Evolutionary conservation across 345 rosid species (phyloP).

Genomic region (Eucalyptus microcorys): DNA sequence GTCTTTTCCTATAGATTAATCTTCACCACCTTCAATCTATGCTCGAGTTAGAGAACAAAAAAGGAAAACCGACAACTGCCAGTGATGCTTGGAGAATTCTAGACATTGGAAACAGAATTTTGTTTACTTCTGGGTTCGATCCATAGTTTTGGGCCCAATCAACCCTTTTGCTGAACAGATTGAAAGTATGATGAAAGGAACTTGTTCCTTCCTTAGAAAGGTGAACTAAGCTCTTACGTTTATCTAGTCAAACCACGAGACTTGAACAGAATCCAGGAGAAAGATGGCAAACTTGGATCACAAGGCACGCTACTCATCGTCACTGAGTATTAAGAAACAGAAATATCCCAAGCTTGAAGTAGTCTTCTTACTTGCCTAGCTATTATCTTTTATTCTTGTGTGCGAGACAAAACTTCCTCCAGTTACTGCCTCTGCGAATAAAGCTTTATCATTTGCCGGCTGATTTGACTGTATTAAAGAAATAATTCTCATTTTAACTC

Average conservation of each 20-base stretch:
- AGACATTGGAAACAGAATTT: not conserved
- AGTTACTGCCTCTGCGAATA: not conserved
- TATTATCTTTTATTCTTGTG: not conserved
- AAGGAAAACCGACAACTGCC: not conserved
- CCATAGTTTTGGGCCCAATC: not conserved
- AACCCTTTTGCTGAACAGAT: not conserved
- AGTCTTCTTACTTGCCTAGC: not conserved
- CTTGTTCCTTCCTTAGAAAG: not conserved
- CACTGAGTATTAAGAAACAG: not conserved
- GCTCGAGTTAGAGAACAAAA: not conserved
- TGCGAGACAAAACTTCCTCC: not conserved
- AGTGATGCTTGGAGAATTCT: not conserved
- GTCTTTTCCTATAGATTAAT: not conserved
- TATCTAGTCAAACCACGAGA: not conserved
- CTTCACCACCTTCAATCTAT: not conserved
- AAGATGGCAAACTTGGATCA: not conserved
- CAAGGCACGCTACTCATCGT: not conserved
- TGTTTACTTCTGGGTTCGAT: not conserved
- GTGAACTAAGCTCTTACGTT: not conserved
- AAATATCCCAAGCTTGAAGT: not conserved
- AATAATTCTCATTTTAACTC: not conserved
- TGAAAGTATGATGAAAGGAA: not conserved
- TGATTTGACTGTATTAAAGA: not conserved
- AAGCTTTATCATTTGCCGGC: not conserved
- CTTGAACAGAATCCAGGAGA: not conserved